These are phyloP conservation scores for Stephania japonica DNA, from an alignment of 164 flowering plant species.

Conservation along the genomic window DNA sequence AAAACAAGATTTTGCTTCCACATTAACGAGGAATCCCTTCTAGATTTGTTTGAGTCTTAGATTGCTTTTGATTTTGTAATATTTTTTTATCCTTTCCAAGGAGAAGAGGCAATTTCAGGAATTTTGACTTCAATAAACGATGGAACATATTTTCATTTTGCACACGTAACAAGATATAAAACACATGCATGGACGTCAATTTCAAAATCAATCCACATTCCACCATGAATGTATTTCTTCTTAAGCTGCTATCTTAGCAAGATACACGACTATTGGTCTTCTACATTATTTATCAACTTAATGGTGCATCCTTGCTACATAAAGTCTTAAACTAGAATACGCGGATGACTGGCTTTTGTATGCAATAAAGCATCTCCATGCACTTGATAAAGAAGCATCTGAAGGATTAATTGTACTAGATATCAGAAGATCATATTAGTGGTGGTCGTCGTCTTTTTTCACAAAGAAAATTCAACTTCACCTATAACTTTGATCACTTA, in stretches of 20 bases:
- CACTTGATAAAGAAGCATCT: background rate
- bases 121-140: too few relatives aligned
- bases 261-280: background rate
- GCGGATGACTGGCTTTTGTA: background rate
- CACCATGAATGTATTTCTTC: background rate
- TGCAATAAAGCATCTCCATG: background rate
- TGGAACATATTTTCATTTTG: too few relatives aligned
- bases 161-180: background rate
- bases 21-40: too few relatives aligned
- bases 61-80: too few relatives aligned
- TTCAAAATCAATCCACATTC: background rate
- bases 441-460: too few relatives aligned
- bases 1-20: too few relatives aligned
- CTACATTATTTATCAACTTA: background rate
- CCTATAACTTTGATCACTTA: too few relatives aligned
- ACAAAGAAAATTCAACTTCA: too few relatives aligned
- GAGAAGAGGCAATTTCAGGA: too few relatives aligned
- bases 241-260: background rate
- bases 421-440: background rate
- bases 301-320: background rate
- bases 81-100: too few relatives aligned
- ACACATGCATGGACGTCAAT: background rate
- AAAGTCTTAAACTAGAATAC: background rate
- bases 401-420: background rate
- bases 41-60: too few relatives aligned